These are phyloP conservation scores for Luzula sylvatica DNA, from an alignment of 176 grass and related monocot genomes.

Conservation along the genomic window DNA sequence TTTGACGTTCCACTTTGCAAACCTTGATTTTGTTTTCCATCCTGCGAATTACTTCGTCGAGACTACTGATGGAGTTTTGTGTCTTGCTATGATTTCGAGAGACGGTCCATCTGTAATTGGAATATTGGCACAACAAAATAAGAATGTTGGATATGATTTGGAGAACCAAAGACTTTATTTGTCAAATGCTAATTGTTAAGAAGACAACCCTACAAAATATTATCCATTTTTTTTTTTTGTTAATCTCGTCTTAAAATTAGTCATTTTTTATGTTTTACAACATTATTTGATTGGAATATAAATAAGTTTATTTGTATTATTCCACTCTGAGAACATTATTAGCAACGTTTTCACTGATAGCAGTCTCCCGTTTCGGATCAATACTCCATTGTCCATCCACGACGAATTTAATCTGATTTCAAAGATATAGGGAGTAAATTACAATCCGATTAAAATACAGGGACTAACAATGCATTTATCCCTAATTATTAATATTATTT, in stretches of 20 bases:
- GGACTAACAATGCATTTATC: too few species aligned
- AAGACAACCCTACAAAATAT: neutral
- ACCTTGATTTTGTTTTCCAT: neutral
- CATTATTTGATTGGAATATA: too few species aligned
- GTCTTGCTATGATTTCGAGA: constrained; percentile 5
- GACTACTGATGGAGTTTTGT: neutral
- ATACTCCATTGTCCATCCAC: constrained; percentile 36
- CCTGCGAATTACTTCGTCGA: constrained; percentile 10
- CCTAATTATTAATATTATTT: neutral
- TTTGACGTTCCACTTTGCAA: constrained; percentile 13
- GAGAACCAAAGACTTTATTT: constrained; percentile 19
- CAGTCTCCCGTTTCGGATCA: constrained; percentile 21
- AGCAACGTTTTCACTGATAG: constrained; percentile 19
- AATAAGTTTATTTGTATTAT: constrained; percentile 9
- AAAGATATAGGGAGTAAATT: neutral
- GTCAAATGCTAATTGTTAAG: neutral
- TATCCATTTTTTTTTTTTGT: neutral
- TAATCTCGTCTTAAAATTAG: too few species aligned
- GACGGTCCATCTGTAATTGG: constrained; percentile 6
- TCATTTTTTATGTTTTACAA: too few species aligned
- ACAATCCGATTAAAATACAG: too few species aligned
- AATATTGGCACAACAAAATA: constrained; percentile 12
- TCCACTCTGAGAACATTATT: constrained; percentile 41
- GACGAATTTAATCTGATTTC: constrained; percentile 41
- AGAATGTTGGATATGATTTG: constrained; percentile 15